Evolutionary conservation across 345 rosid genomes (phyloP).

Genomic region (Anacardium occidentale): DNA sequence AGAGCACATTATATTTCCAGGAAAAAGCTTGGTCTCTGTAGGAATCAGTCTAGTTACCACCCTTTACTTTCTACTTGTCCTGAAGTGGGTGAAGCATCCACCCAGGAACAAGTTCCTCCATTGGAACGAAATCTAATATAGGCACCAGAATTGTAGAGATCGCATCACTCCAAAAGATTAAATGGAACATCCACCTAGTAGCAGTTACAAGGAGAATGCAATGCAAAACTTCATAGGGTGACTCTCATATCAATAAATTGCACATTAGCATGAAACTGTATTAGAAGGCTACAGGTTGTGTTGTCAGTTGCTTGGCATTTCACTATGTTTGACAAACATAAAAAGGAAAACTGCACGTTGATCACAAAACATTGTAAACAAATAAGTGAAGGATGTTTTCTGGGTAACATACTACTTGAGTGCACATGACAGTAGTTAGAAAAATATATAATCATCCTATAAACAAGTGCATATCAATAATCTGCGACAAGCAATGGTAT

Average conservation of each 20-base stretch:
- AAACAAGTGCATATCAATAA: neutral
- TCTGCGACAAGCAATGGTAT: neutral
- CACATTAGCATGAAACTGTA: neutral
- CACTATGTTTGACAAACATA: no score
- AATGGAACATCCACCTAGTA: neutral
- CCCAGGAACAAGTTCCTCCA: neutral
- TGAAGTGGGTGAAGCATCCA: neutral
- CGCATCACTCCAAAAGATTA: neutral
- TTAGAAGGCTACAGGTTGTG: neutral
- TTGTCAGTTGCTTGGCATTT: no score
- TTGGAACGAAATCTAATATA: neutral
- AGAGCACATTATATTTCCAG: neutral
- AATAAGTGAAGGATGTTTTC: neutral
- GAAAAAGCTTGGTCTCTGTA: neutral
- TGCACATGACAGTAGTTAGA: neutral
- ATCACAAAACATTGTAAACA: neutral
- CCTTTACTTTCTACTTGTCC: neutral
- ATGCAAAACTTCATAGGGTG: neutral
- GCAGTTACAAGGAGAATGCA: constrained; percentile 1
- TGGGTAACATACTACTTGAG: neutral
- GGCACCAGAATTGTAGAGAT: neutral
- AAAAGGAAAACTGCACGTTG: neutral
- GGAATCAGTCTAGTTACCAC: neutral
- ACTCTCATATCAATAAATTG: neutral
- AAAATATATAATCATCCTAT: neutral